Conservation (phyloP, 805 yeast species). For the Grigorovia humatica region DNA sequence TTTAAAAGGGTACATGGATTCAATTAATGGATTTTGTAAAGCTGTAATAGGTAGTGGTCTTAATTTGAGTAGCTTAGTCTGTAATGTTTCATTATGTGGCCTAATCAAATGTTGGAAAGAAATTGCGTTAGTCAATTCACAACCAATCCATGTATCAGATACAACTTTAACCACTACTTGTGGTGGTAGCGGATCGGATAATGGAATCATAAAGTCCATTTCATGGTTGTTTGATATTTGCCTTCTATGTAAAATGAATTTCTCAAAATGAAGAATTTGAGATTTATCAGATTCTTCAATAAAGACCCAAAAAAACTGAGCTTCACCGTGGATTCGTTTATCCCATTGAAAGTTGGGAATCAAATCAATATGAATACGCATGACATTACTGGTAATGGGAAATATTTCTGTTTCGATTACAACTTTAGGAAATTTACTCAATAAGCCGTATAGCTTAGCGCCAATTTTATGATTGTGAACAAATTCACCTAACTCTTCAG, state of each 20-base stretch:
- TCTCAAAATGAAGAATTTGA: conserved; percentile 71
- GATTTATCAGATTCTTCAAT: conserved; percentile 78
- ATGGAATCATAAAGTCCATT: conserved; percentile 86
- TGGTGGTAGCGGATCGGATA: conserved; percentile 80
- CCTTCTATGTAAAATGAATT: conserved; percentile 53
- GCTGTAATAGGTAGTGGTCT: conserved; percentile 85
- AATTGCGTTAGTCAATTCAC: conserved; percentile 63
- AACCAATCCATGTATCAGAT: conserved; percentile 85
- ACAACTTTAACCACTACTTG: conserved; percentile 72
- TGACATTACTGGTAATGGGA: conserved; percentile 80
- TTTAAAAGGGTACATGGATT: conserved; percentile 63
- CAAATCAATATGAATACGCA: conserved; percentile 64
- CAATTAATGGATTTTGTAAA: conserved; percentile 55
- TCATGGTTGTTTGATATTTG: conserved; percentile 49
- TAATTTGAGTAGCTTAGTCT: conserved; percentile 66
- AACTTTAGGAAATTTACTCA: conserved; percentile 67
- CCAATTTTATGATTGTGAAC: conserved; percentile 81
- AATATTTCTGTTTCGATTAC: conserved; percentile 71
- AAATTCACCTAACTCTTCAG: conserved; percentile 76
- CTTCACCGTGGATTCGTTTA: conserved; percentile 64
- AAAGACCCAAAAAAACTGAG: conserved; percentile 84
- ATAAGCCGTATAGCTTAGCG: conserved; percentile 41
- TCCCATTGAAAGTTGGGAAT: conserved; percentile 85
- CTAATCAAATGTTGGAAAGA: conserved; percentile 84
- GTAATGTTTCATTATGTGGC: conserved; percentile 78